Evolutionary conservation across 208 protist genomes (phyloP).

Genomic region (Acanthamoeba culbertsoni): DNA sequence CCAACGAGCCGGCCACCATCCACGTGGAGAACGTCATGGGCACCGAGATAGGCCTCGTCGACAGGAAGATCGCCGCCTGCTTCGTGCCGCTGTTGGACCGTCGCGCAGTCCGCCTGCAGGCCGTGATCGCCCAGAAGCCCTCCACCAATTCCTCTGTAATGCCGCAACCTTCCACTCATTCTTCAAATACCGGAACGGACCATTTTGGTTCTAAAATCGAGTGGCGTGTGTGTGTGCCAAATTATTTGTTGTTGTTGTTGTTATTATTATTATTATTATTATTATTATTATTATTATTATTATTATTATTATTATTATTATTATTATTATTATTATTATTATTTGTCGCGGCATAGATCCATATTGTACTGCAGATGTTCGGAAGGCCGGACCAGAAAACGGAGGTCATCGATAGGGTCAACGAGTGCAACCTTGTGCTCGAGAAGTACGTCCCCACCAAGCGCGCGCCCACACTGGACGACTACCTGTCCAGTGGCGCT

Average conservation of each 20-base stretch:
- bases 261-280: too few relatives aligned
- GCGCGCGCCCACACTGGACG: neutral
- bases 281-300: too few relatives aligned
- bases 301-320: too few relatives aligned
- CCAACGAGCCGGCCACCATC: neutral
- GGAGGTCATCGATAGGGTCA: neutral
- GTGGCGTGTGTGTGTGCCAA: neutral
- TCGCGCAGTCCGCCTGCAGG: neutral
- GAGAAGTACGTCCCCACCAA: slow-evolving; percentile 16
- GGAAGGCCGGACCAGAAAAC: neutral
- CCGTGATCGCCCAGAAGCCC: neutral
- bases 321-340: too few relatives aligned
- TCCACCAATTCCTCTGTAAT: neutral
- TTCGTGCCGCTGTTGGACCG: neutral
- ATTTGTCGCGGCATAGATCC: neutral
- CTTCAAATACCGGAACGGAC: too few relatives aligned
- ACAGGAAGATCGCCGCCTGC: neutral
- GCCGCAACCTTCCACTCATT: neutral
- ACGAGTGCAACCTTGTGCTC: neutral
- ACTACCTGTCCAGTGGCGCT: neutral
- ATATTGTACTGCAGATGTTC: neutral
- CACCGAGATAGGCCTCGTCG: neutral
- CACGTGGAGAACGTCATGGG: neutral
- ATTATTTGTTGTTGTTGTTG: too few relatives aligned
- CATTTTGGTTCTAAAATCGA: too few relatives aligned